Base-by-base conservation (phyloP, 495 filamentous ascomycete genomes). In the Penicillium paradoxum region DNA sequence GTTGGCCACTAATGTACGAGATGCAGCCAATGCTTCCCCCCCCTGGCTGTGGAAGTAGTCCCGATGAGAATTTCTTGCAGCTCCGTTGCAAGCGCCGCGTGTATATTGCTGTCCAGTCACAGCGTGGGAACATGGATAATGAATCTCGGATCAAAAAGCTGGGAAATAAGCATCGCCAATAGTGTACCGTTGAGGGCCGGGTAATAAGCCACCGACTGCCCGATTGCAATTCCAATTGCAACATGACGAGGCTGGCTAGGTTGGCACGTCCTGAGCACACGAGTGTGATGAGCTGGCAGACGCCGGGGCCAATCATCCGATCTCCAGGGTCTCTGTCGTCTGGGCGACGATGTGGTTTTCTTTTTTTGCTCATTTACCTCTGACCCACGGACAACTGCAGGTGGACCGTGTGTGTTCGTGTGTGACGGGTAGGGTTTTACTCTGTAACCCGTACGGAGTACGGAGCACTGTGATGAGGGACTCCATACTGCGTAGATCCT, bases 231-330 rank as follows among this genome's bases (percentile, higher is more conserved):
- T 29, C 24, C 15, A 25, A 18, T 44, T 18, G 7, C 7, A 29
- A 27, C 15, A 44, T 29, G n/a, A 21, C n/a, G 24, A 42, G 6
- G 22, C 25, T 25, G 40, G 19, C 6, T 10, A 29, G 24, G n/a
- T 15, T 27, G 15, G 14, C 10, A 48, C n/a, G 40, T 13, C 21
- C 37, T 13, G 47, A 39, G 51, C 51, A 53, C 40, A 60, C 60
- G 60, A 57, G 52, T 59, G 58, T 59, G 59, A 65, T 67, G 64
- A 52, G 64, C 58, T 67, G 67, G 67, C 67, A 68, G 60, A 13
- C 6, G 32, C 34, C 17, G 27, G 60, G 49, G 40, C 63, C 63
- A 66, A 66, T 66, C 52, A 63, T 37, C 10, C 30, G 10, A 38
- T 18, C 46, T 57, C 51, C 45, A 46, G 38, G 42, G 42, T 24